These are phyloP conservation scores for Camelina sativa DNA, from an alignment of 345 rosid species.

Conservation along the genomic window DNA sequence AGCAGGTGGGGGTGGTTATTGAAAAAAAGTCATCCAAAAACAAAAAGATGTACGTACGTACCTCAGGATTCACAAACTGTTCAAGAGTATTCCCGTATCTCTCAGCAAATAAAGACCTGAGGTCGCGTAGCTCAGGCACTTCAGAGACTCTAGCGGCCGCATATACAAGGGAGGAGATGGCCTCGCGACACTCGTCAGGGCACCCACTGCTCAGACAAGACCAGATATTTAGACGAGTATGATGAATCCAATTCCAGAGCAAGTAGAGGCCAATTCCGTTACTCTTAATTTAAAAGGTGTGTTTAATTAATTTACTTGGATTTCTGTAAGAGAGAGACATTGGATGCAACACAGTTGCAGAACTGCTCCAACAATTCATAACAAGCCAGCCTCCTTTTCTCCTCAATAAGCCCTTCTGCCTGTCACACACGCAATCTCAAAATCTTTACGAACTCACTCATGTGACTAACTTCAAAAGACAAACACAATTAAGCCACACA, in stretches of 20 bases:
- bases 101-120: slow-evolving; percentile 60
- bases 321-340: slow-evolving; percentile 64
- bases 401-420: slow-evolving; percentile 79
- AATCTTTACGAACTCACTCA: not conserved
- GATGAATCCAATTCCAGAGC: no score
- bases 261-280: no score
- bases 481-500: not conserved
- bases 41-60: not conserved
- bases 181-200: slow-evolving; percentile 83
- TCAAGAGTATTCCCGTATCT: slow-evolving; percentile 68
- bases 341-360: slow-evolving; percentile 50
- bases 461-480: slow-evolving; percentile 8
- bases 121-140: slow-evolving; percentile 78
- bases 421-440: slow-evolving; percentile 43
- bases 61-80: slow-evolving; percentile 63
- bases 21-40: not conserved
- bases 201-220: slow-evolving; percentile 55
- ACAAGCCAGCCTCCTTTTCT: slow-evolving; percentile 61
- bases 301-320: slow-evolving; percentile 50
- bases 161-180: slow-evolving; percentile 66
- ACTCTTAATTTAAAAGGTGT: no score
- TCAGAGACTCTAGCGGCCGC: slow-evolving; percentile 94
- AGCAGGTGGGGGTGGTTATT: not conserved
- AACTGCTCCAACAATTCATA: slow-evolving; percentile 65
- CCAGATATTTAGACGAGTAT: no score